A percentile compares a stretch with the other conserved stretches of the same genome.
phyloP scores from a whole-genome alignment of 352 stramenopile species.

The Pythium dissimile region DNA sequence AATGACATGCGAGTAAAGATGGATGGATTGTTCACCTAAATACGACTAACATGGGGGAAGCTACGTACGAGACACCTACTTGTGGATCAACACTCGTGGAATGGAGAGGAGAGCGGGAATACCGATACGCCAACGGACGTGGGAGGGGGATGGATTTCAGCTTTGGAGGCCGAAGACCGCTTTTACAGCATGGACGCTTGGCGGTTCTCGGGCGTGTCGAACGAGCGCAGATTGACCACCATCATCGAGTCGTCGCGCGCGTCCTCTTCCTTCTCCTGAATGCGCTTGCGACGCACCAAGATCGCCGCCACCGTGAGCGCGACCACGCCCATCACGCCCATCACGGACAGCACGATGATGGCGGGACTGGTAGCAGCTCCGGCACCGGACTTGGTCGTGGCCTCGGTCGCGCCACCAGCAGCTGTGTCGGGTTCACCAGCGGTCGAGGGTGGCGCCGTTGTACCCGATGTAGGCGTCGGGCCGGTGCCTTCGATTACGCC shows the following conservation, averaged over 20 bases:
- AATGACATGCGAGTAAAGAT: no score
- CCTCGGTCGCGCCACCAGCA: constrained; percentile 1
- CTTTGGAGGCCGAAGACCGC: neutral
- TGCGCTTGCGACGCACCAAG: constrained; percentile 11
- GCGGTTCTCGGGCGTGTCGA: constrained; percentile 9
- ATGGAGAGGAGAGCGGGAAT: no score
- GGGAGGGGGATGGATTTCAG: no score
- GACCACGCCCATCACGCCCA: constrained; percentile 12
- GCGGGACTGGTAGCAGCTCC: neutral
- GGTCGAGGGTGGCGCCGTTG: neutral
- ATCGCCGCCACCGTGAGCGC: constrained; percentile 9
- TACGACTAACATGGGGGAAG: no score
- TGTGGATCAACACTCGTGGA: no score
- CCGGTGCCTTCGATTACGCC: neutral
- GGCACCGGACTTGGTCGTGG: constrained; percentile 1
- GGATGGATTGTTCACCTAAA: no score
- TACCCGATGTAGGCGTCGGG: neutral
- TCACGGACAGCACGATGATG: constrained; percentile 8
- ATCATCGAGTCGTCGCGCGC: constrained; percentile 15
- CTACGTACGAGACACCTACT: no score
- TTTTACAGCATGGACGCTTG: neutral
- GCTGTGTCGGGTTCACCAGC: neutral
- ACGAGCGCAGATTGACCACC: constrained; percentile 18
- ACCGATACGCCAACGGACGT: no score
- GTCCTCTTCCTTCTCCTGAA: constrained; percentile 12